Base-by-base conservation (phyloP, 495 filamentous ascomycete species). In the Corynascus novoguineensis region DNA sequence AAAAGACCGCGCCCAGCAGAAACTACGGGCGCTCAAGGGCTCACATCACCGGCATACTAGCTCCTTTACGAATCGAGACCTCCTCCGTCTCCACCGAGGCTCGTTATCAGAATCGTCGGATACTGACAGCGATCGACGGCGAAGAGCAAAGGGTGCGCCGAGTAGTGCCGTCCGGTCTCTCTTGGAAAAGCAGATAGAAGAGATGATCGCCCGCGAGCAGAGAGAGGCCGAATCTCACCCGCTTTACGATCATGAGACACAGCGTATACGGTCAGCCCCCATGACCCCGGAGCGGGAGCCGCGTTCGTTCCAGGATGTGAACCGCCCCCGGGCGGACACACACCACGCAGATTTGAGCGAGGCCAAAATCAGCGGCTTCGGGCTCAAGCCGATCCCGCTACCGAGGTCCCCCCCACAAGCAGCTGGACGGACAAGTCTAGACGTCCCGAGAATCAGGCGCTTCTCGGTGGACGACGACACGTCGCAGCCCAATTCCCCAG, bases 111-210 rank as follows among this genome's bases (percentile, higher is more conserved):
- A 78, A 42, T 73, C 70, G 9, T 78, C 76, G 4, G 75, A 74
- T 40, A 77, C 72, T 7, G 76, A 78, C 52, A 73, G 57, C 24
- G 76, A 77, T 41, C 64, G 69, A 10, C 66, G 66, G 27, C 68
- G 68, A 45, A 65, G 73, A 9, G 40, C 62, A 34, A 17, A 71
- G 74, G 31, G 65, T 42, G 15, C 68, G 66, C 19, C 76, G 67
- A 10, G 60, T 46, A 64, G 72, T 58, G 65, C 60, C 41, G 69
- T 78, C 32, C 81, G 71, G 55, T 81, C 81, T 28, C 75, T 85
- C 14, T 69, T 89, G 7, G 83, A 84, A 54, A 84, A 82, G 61
- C 85, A 86, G 58, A 85, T 89, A 81, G 75, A 78, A 59, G 75
- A 82, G n/a, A 78, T 86, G 73, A 71, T 86, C 12, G 79, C 73